phyloP scores from a whole-genome alignment of 2,329 filamentous ascomycete species.

The Claviceps capensis region DNA sequence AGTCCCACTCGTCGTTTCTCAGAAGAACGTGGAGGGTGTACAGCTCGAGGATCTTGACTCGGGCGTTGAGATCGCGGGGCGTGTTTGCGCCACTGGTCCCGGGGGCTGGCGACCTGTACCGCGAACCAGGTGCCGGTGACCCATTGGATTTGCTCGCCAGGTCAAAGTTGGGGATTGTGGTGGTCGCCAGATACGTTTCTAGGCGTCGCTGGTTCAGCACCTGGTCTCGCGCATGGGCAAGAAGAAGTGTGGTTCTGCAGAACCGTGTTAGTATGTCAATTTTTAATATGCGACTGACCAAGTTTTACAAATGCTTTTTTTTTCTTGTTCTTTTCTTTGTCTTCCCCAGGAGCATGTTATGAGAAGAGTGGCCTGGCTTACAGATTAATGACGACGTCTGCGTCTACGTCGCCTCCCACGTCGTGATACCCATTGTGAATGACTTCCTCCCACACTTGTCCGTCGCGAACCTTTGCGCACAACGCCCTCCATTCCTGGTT shows the following conservation, averaged over 20 bases:
- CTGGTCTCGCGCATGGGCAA: slow-evolving; percentile 82
- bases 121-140: slow-evolving; percentile 22
- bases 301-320: not conserved
- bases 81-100: slow-evolving; percentile 58
- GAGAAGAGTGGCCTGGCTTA: slow-evolving; percentile 27
- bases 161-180: slow-evolving; percentile 59
- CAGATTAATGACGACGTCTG: slow-evolving; percentile 86
- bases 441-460: slow-evolving; percentile 89
- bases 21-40: slow-evolving; percentile 93
- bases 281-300: not conserved
- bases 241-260: slow-evolving; percentile 66
- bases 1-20: slow-evolving; percentile 90
- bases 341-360: too few relatives aligned
- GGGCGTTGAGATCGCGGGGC: slow-evolving; percentile 67
- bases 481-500: slow-evolving; percentile 71
- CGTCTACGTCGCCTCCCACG: slow-evolving; percentile 78
- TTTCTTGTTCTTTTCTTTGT: not conserved
- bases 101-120: slow-evolving; percentile 32
- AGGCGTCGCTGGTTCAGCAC: slow-evolving; percentile 72
- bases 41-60: slow-evolving; percentile 85
- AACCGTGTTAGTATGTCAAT: not conserved
- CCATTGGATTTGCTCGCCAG: slow-evolving; percentile 49
- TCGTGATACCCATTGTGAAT: slow-evolving; percentile 78
- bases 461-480: slow-evolving; percentile 73
- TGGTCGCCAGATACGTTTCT: slow-evolving; percentile 76